Base-by-base conservation (phyloP, 306 rosid species). In the Vicia faba region DNA sequence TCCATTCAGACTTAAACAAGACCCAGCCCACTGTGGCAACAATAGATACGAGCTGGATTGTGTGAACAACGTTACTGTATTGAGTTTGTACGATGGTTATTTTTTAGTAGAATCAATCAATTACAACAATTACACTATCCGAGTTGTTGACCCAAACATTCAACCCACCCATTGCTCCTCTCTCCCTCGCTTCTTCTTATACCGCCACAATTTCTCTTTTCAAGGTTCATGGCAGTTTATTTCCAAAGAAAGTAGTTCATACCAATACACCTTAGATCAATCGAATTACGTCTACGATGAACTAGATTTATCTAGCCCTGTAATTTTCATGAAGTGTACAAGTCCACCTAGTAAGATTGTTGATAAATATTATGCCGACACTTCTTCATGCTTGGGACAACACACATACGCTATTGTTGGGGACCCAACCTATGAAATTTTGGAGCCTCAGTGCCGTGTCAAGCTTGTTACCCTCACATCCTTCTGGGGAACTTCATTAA, bases 91-190 rank as follows among this genome's bases (percentile, higher is more conserved):
- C 39, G 0, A 11, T 0, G 63, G 14, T 25, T 40, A 20, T 3
- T 83, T 43, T 62, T 9, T 50, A 0, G 81, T 83, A 1, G 2
- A 61, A 53, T 74, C 55, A 18, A 79, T 83, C 60, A 49, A 66
- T 11, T 79, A 79, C 64, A 7, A 18, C 0, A 75, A 70, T 9
- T 70, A 20, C 71, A 75, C 80, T 4, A 60, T 79, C 43, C 54
- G 84, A 13, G 0, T 79, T 0, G 71, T 60, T 1, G 80, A 79
- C 33, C 35, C 68, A 0, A 25, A 6, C 3, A 44, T 65, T 59
- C 51, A 64, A n/a, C 35, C 67, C 8, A 11, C 0, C 0, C 7
- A 43, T 26, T 60, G 66, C 51, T 79, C 73, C 76, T 64, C 69
- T 60, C 4, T 75, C 4, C 80, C 80, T n/a, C 57, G 14, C 18